These are phyloP conservation scores for Drechslerella stenobrocha DNA, from an alignment of 2,329 filamentous ascomycete genomes.

Conservation along the genomic window DNA sequence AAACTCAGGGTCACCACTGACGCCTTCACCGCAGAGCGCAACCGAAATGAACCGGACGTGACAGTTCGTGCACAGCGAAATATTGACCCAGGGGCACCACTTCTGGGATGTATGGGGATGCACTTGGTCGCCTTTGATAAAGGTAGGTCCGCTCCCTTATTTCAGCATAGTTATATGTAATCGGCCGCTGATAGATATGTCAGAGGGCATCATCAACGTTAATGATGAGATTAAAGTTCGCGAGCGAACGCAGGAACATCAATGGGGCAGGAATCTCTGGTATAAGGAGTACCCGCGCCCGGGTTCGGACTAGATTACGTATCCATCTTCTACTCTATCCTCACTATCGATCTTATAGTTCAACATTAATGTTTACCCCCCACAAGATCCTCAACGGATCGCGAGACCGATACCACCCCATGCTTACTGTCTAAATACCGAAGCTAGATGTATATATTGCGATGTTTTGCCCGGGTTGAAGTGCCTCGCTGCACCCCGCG, in stretches of 20 bases:
- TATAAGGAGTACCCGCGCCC: conserved; percentile 26
- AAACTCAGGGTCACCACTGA: background rate
- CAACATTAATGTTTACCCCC: too few relatives aligned
- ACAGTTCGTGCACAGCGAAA: conserved; percentile 32
- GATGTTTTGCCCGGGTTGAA: too few relatives aligned
- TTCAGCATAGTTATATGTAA: background rate
- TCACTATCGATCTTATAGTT: too few relatives aligned
- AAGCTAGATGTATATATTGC: background rate
- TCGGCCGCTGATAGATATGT: background rate
- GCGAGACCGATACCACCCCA: too few relatives aligned
- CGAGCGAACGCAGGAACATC: conserved; percentile 25
- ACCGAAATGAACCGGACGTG: conserved; percentile 40
- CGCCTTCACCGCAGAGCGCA: conserved; percentile 14
- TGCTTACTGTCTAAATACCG: background rate
- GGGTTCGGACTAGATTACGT: too few relatives aligned
- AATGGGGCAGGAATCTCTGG: conserved; percentile 40
- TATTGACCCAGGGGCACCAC: conserved; percentile 32
- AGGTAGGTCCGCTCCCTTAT: conserved; percentile 8
- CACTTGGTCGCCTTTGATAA: conserved; percentile 37
- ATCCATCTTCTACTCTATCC: background rate
- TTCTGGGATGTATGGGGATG: conserved; percentile 46
- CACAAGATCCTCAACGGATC: too few relatives aligned
- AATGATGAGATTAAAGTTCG: conserved; percentile 26
- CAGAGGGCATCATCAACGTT: conserved; percentile 26
- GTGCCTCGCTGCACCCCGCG: too few relatives aligned